Percentiles rank a stretch among this genome's conserved stretches.
Conservation (phyloP, 2,329 filamentous ascomycete species). For the Hypoxylon sp. region DNA sequence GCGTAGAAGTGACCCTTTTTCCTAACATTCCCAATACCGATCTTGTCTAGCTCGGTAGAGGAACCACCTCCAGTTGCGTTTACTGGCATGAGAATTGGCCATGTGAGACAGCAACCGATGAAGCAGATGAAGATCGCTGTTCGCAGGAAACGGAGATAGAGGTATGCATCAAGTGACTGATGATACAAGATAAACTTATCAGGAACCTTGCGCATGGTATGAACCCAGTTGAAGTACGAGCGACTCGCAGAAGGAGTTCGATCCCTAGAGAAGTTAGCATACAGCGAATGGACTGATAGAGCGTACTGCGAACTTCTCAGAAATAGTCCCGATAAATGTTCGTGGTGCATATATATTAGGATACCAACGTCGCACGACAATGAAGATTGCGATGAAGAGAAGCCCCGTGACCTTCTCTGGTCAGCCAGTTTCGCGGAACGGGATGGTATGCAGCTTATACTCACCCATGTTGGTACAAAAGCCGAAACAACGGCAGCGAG, state of each 20-base stretch:
- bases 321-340: constrained; percentile 43
- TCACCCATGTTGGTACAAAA: constrained; percentile 45
- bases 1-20: constrained; percentile 76
- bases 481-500: constrained; percentile 43
- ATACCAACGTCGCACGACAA: constrained; percentile 42
- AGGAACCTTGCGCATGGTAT: constrained; percentile 55
- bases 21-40: constrained; percentile 63
- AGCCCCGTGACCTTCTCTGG: constrained; percentile 41
- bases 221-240: constrained; percentile 42
- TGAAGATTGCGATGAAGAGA: constrained; percentile 41
- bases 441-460: not conserved
- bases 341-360: constrained; percentile 44
- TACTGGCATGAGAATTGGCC: constrained; percentile 84
- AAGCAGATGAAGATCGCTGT: constrained; percentile 80
- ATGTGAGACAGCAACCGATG: constrained; percentile 81
- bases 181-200: constrained; percentile 87
- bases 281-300: not conserved
- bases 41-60: constrained; percentile 70
- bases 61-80: constrained; percentile 81
- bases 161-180: constrained; percentile 86
- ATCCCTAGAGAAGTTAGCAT: constrained; percentile 38
- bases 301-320: constrained; percentile 44
- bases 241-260: constrained; percentile 40
- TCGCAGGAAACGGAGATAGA: constrained; percentile 86
- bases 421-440: too few species aligned